These are phyloP conservation scores for Ogataea sp. DNA, from an alignment of 805 yeast species.

Conservation along the genomic window DNA sequence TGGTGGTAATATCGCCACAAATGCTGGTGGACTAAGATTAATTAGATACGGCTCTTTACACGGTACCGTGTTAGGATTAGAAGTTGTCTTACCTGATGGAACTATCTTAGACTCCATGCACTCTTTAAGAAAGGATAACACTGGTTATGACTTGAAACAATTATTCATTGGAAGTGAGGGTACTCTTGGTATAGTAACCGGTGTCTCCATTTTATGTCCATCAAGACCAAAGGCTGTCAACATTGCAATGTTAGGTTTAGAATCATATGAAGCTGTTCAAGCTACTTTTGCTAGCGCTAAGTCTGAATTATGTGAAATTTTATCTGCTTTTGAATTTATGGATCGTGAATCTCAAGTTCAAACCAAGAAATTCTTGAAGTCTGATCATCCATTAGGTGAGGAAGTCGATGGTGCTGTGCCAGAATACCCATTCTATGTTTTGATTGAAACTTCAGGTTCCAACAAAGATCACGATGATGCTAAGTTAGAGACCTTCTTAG, in stretches of 20 bases:
- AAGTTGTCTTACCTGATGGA: slow-evolving; percentile 90
- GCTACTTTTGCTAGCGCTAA: slow-evolving; percentile 74
- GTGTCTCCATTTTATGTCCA: slow-evolving; percentile 83
- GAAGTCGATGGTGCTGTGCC: slow-evolving; percentile 38
- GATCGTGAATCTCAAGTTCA: slow-evolving; percentile 62
- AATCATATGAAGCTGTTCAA: slow-evolving; percentile 77
- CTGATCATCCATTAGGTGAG: slow-evolving; percentile 58
- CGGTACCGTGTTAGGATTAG: slow-evolving; percentile 85
- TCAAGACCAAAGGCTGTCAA: slow-evolving; percentile 79
- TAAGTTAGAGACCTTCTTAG: slow-evolving; percentile 80
- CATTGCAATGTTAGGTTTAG: slow-evolving; percentile 81
- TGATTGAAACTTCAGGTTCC: slow-evolving; percentile 96
- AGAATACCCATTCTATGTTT: slow-evolving; percentile 79
- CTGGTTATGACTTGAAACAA: slow-evolving; percentile 92
- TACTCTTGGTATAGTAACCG: slow-evolving; percentile 84
- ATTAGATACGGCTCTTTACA: slow-evolving; percentile 88
- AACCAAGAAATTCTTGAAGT: slow-evolving; percentile 49
- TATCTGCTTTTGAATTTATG: slow-evolving; percentile 94
- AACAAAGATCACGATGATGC: slow-evolving; percentile 89
- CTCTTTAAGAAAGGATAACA: slow-evolving; percentile 86
- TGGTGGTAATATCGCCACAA: slow-evolving; percentile 92
- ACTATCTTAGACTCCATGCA: slow-evolving; percentile 72
- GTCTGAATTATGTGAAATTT: slow-evolving; percentile 69
- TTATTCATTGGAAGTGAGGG: slow-evolving; percentile 93
- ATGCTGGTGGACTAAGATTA: slow-evolving; percentile 91